Conservation (phyloP, 306 rosid species). For the Arachis stenosperma region DNA sequence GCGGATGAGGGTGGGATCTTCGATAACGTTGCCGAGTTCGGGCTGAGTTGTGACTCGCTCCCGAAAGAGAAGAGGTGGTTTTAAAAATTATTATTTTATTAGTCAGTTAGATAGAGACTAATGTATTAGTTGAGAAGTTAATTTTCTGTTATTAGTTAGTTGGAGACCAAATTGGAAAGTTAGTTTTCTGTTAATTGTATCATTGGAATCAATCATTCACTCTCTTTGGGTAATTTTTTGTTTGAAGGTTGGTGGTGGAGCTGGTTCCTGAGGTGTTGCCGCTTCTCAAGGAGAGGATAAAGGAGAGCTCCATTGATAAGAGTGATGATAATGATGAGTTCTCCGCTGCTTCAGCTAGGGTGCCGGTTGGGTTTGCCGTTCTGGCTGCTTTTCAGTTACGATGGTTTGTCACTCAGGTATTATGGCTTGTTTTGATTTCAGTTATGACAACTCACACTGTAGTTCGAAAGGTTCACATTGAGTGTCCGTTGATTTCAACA, state of each 20-base stretch:
- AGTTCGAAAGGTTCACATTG: neutral
- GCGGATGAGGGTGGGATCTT: conserved; percentile 39
- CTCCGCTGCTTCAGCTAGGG: conserved; percentile 82
- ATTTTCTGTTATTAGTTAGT: neutral
- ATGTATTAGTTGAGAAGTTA: neutral
- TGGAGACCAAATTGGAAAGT: too few relatives aligned
- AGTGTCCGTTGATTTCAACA: neutral
- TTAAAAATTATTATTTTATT: neutral
- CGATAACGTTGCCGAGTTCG: conserved; percentile 47
- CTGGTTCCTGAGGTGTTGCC: conserved; percentile 69
- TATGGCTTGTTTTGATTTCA: neutral
- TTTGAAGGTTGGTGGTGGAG: conserved; percentile 60
- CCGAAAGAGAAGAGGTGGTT: conserved; percentile 57
- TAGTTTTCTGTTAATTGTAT: too few relatives aligned
- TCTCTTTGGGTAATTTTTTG: neutral
- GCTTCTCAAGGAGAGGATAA: conserved; percentile 63
- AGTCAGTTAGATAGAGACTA: neutral
- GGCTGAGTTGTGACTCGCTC: conserved; percentile 45
- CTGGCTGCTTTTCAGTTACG: conserved; percentile 82
- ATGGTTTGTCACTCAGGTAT: conserved; percentile 94
- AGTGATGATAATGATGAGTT: conserved; percentile 64
- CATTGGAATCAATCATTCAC: neutral
- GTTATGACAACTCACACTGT: neutral
- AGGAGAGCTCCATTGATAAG: conserved; percentile 76
- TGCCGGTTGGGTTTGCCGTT: conserved; percentile 72